Base-by-base conservation (phyloP, 495 filamentous ascomycete species). In the Penicillium bovifimosum region DNA sequence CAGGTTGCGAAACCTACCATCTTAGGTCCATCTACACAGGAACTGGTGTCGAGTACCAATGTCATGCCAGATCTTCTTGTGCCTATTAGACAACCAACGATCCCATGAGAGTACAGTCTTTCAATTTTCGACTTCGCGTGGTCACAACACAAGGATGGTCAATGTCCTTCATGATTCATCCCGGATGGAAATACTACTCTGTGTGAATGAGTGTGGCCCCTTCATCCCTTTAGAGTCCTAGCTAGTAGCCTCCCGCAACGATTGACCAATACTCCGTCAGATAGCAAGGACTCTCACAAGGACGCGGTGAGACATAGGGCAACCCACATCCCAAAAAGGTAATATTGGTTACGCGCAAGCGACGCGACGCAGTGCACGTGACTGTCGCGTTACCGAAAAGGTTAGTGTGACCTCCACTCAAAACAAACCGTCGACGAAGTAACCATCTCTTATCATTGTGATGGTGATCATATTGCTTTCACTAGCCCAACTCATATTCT, bases 361-460 rank as follows among this genome's bases (percentile, higher is more conserved):
- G 28, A 60, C 60, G 57, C 57, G 59, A 51, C 49, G 42, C 31
- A 7, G 9, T 13, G 3, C 55, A 52, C 50, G 47, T 59, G 46
- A 35, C 47, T 27, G 8, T 56, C 62, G 48, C 62, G 55, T 41
- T 18, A 38, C 55, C 54, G n/a, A 39, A 55, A 54, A 31, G 42
- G 59, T 46, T 62, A 62, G 62, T 50, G 59, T 8, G 31, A 38
- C 40, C 20, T 34, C 50, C 29, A 43, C 36, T 33, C 53, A 50
- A 57, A 60, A 61, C 54, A 62, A 53, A 50, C 51, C 43, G 59
- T 62, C 47, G 59, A 58, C 52, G 58, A 63, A 63, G 61, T 63
- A 64, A 59, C 59, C 59, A 52, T 47, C 35, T 58, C 54, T 61
- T 54, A 56, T 55, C 52, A 52, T 44, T 52, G 50, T 52, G 20